Percentiles rank a stretch among this genome's conserved stretches.
Conservation (phyloP, 192 early-diverging fungal species). For the Backusella macrospora region DNA sequence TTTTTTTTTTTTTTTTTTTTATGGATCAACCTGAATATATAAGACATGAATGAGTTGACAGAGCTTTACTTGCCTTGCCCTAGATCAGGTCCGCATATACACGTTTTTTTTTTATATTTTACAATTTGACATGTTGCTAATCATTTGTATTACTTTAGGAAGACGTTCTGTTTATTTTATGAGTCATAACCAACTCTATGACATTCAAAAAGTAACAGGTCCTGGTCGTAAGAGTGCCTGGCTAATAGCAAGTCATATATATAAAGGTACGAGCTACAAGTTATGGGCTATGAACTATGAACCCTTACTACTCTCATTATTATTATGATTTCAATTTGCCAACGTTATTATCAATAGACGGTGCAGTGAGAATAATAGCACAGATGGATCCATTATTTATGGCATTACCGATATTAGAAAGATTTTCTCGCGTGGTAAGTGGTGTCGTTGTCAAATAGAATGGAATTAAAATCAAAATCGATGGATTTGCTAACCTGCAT, state of each 20-base stretch:
- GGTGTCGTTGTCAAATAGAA: not conserved
- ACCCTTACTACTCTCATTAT: too few relatives aligned
- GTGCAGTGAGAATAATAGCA: constrained; percentile 10
- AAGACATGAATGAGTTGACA: constrained; percentile 15
- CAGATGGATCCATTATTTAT: constrained; percentile 25
- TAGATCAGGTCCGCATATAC: constrained; percentile 6
- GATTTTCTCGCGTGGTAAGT: not conserved
- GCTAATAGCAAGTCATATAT: constrained; percentile 11
- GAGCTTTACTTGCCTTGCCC: constrained; percentile 18
- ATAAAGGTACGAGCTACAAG: not conserved
- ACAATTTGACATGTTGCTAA: not conserved
- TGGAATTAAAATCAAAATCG: not conserved
- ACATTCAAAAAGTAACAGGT: constrained; percentile 24
- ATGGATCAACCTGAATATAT: not conserved
- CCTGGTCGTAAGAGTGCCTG: constrained; percentile 19
- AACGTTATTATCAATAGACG: not conserved
- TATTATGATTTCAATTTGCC: too few relatives aligned
- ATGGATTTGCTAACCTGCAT: too few relatives aligned
- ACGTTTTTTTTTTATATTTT: not conserved
- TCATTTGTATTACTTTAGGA: not conserved
- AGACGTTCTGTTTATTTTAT: constrained; percentile 5
- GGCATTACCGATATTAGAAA: constrained; percentile 10
- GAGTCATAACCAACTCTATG: constrained; percentile 11
- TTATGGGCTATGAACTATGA: too few relatives aligned
- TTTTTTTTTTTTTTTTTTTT: not conserved